These are phyloP conservation scores for Nakazawaea pomicola DNA, from an alignment of 805 yeast genomes.

Conservation along the genomic window DNA sequence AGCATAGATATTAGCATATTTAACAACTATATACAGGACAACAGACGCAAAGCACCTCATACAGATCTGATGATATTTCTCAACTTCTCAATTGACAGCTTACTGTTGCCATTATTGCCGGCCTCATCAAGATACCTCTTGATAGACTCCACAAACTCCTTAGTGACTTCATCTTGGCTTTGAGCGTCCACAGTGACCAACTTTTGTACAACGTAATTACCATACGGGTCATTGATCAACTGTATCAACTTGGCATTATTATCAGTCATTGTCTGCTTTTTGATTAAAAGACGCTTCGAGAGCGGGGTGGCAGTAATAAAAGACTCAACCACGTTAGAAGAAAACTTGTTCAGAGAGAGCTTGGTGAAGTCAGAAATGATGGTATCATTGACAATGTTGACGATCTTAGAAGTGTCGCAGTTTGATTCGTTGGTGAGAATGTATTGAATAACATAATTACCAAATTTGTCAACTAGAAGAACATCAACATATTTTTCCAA, in stretches of 20 bases:
- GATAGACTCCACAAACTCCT: slow-evolving; percentile 5
- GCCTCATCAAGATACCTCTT: slow-evolving; percentile 5
- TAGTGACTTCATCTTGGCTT: slow-evolving; percentile 3
- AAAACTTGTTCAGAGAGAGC: slow-evolving; percentile 94
- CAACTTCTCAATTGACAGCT: slow-evolving; percentile 14
- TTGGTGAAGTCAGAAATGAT: slow-evolving; percentile 47
- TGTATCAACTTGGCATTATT: slow-evolving; percentile 66
- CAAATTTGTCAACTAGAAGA: slow-evolving; percentile 92
- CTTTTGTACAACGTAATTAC: slow-evolving; percentile 95
- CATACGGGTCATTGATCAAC: slow-evolving; percentile 98
- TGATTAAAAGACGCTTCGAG: slow-evolving; percentile 60
- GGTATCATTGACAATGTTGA: slow-evolving; percentile 62
- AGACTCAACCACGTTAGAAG: slow-evolving; percentile 95
- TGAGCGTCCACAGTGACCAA: slow-evolving; percentile 39
- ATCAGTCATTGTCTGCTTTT: slow-evolving; percentile 28
- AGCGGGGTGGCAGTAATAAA: slow-evolving; percentile 52
- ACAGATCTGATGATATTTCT: slow-evolving; percentile 5
- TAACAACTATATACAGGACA: neutral
- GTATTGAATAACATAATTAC: slow-evolving; percentile 96
- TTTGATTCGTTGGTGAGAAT: slow-evolving; percentile 83
- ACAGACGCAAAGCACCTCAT: neutral
- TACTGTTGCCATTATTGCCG: slow-evolving; percentile 7
- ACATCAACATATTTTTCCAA: slow-evolving; percentile 66
- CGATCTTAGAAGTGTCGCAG: slow-evolving; percentile 45
- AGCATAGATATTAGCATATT: too few relatives aligned